Percentiles rank a stretch among this genome's conserved stretches.
phyloP scores from a whole-genome alignment of 371 early-diverging fungal species.

The Mucor indicus region DNA sequence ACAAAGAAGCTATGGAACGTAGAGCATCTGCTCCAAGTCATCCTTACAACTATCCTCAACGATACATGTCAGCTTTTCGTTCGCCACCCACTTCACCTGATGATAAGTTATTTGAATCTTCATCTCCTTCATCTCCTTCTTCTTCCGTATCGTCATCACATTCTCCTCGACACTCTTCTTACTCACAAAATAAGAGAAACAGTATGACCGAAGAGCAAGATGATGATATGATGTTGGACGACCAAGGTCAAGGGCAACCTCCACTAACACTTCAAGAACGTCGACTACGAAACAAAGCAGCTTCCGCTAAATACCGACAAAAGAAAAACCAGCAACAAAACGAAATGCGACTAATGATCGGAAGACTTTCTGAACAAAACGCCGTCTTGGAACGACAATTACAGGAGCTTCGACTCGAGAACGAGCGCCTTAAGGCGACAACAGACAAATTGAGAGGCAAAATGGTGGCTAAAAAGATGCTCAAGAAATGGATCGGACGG shows the following conservation, averaged over 20 bases:
- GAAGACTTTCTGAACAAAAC: conserved; percentile 49
- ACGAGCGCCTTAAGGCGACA: conserved; percentile 42
- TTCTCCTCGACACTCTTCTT: conserved; percentile 4
- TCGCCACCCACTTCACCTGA: conserved; percentile 38
- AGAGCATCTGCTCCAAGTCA: conserved; percentile 20
- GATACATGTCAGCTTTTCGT: no score
- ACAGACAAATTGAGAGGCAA: conserved; percentile 55
- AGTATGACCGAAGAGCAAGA: no score
- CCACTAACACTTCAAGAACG: conserved; percentile 53
- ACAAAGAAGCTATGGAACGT: conserved; percentile 15
- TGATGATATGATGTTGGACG: conserved; percentile 7
- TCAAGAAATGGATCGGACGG: conserved; percentile 50
- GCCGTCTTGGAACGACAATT: conserved; percentile 49
- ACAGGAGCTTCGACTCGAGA: conserved; percentile 51
- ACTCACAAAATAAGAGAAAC: neutral
- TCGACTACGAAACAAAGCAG: conserved; percentile 60
- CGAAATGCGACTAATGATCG: conserved; percentile 58
- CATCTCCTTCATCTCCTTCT: conserved; percentile 20
- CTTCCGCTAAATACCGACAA: conserved; percentile 64
- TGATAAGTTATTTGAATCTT: no score
- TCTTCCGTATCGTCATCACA: conserved; percentile 31
- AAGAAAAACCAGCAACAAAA: conserved; percentile 62
- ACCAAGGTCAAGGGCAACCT: no score
- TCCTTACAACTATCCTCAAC: conserved; percentile 10
- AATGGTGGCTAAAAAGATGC: conserved; percentile 58